Base-by-base conservation (phyloP, 2,329 filamentous ascomycete species). In the Scleromitrula shiraiana region DNA sequence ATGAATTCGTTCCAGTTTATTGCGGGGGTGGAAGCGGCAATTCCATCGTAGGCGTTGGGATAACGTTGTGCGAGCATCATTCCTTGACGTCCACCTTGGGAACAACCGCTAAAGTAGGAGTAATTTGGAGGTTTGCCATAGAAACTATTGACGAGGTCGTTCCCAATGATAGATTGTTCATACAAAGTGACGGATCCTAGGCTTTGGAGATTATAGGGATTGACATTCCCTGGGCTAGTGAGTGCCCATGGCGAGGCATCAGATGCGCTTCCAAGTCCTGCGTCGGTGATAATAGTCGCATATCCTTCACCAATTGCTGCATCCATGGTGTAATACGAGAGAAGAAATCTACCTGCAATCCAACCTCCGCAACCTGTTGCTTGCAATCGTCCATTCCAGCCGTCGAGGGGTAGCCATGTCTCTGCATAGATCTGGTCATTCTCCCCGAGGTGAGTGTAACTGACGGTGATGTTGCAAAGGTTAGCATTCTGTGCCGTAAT, bases 51-150 rank as follows among this genome's bases (percentile, higher is more conserved):
- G 7, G 59, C 55, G 0, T 58, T 46, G 3, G 67, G 65, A 46
- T 62, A 69, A 5, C 59, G 52, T 49, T 70, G 65, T 5, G 66
- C 66, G 5, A 58, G 36, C 57, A 63, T 64, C 8, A 66, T 46
- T 2, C 65, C 67, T 50, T 68, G 65, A 17, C 67, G 43, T 7
- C 67, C 67, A 19, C 66, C 66, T 9, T 57, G 61, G 12, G 64
- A 67, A 49, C 67, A 68, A 7, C 67, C 66, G 41, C 53, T 58
- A 53, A 56, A 69, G 48, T 69, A 69, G 1, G 63, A 68, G 48
- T 62, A 67, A 5, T 58, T 53, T 0, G 63, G 60, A 15, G 55
- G 45, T 19, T 51, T 51, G 7, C 61, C 59, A 52, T 66, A 70
- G 47, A 60, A 69, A 9, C 56, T 55, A 20, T 62, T 51, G 3